Evolutionary conservation across 2,329 filamentous ascomycete genomes (phyloP).

Genomic region (Aspergillus sergii): DNA sequence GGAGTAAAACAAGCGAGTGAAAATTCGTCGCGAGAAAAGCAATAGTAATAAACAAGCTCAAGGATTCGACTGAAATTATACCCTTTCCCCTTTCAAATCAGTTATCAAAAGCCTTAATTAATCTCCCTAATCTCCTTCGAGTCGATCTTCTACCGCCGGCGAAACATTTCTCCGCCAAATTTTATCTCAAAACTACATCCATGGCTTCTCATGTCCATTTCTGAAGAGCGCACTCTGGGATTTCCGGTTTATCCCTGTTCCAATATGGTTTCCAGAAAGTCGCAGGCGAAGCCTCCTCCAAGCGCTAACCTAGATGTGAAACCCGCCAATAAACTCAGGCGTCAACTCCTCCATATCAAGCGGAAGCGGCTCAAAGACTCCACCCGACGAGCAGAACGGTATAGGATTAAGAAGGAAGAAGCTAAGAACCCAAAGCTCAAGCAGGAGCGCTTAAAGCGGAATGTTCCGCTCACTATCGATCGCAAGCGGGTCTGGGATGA

Average conservation of each 20-base stretch:
- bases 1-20: slow-evolving; percentile 1
- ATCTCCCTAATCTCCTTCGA: neutral
- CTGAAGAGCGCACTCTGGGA: neutral
- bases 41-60: slow-evolving; percentile 10
- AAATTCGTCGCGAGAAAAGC: neutral
- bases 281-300: slow-evolving; percentile 44
- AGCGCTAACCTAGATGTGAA: slow-evolving; percentile 55
- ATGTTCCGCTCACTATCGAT: slow-evolving; percentile 80
- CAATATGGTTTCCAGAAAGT: slow-evolving; percentile 55
- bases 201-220: neutral
- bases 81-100: slow-evolving; percentile 10
- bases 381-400: slow-evolving; percentile 73
- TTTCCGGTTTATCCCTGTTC: slow-evolving; percentile 24
- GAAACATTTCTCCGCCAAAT: slow-evolving; percentile 32
- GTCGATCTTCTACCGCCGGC: neutral
- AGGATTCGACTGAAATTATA: slow-evolving; percentile 11
- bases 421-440: slow-evolving; percentile 76
- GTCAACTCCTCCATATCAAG: slow-evolving; percentile 76
- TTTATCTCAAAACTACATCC: slow-evolving; percentile 14
- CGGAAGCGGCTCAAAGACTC: slow-evolving; percentile 77
- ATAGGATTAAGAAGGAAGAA: slow-evolving; percentile 81
- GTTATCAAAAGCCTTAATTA: neutral
- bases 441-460: slow-evolving; percentile 72
- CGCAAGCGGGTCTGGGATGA: slow-evolving; percentile 90
- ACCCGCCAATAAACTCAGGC: slow-evolving; percentile 75